Evolutionary conservation across 208 protist species (phyloP).

Genomic region (Endotrypanum monterogeii): DNA sequence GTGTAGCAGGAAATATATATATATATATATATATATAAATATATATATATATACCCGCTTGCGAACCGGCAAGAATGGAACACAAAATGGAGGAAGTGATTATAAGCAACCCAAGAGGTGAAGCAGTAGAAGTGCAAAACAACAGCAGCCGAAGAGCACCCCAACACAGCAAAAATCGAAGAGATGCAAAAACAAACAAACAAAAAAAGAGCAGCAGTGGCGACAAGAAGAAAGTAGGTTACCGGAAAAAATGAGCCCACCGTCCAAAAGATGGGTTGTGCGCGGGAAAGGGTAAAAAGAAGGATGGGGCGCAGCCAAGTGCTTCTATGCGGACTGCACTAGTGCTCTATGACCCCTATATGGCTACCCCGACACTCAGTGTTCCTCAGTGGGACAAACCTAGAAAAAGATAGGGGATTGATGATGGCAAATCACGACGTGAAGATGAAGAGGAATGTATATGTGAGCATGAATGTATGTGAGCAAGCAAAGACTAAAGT

Average conservation of each 20-base stretch:
- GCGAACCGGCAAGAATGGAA: too few species aligned
- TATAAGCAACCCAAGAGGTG: background rate
- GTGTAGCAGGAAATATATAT: background rate
- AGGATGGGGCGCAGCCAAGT: background rate
- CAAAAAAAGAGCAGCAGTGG: background rate
- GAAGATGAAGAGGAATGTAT: constrained; percentile 1
- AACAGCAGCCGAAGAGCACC: background rate
- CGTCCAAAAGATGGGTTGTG: background rate
- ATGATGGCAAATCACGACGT: background rate
- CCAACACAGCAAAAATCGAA: background rate
- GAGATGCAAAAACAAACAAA: background rate
- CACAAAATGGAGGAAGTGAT: background rate
- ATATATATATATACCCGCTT: too few species aligned
- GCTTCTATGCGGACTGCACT: background rate
- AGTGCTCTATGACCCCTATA: background rate
- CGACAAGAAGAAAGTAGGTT: too few species aligned
- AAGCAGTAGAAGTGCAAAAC: background rate
- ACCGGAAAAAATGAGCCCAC: too few species aligned
- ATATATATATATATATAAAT: too few species aligned
- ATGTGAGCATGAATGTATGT: constrained; percentile 7
- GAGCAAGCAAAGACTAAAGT: background rate
- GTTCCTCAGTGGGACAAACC: too few species aligned
- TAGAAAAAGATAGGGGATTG: background rate
- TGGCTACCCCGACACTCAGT: background rate
- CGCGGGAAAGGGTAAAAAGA: background rate